These are phyloP conservation scores for Verticillium klebahnii DNA, from an alignment of 2,329 filamentous ascomycete species.

Conservation along the genomic window DNA sequence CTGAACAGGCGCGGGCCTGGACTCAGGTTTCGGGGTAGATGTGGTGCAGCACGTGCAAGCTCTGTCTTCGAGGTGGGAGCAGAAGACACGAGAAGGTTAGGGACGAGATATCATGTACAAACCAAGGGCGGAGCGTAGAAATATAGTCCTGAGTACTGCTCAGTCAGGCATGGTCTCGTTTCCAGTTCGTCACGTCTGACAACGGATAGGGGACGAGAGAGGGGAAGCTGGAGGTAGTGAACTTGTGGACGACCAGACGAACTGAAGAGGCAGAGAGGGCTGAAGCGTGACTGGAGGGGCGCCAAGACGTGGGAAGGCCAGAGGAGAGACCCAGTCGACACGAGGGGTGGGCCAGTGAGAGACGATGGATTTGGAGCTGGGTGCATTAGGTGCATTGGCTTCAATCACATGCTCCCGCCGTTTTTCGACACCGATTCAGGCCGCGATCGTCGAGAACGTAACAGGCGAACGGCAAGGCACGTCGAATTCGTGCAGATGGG, in stretches of 20 bases:
- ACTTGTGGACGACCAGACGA: neutral
- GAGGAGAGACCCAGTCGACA: neutral
- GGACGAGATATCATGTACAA: neutral
- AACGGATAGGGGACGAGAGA: neutral
- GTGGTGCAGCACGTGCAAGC: neutral
- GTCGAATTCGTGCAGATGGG: neutral
- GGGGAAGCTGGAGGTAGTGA: neutral
- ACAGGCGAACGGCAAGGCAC: neutral
- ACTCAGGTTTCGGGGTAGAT: neutral
- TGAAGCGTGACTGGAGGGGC: neutral
- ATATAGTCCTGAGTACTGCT: neutral
- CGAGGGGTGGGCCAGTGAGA: neutral
- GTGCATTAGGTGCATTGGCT: neutral
- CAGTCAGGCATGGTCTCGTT: neutral
- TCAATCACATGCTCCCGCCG: neutral
- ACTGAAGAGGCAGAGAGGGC: neutral
- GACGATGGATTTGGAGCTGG: neutral
- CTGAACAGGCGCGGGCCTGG: neutral
- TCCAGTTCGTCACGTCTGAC: neutral
- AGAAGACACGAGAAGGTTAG: neutral
- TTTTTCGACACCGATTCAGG: neutral
- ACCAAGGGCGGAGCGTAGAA: neutral
- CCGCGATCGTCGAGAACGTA: neutral
- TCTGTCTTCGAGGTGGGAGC: neutral
- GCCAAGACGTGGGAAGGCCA: neutral